phyloP scores from a whole-genome alignment of 225 moss, liverwort and hornwort species.

The Sphagnum contortum region DNA sequence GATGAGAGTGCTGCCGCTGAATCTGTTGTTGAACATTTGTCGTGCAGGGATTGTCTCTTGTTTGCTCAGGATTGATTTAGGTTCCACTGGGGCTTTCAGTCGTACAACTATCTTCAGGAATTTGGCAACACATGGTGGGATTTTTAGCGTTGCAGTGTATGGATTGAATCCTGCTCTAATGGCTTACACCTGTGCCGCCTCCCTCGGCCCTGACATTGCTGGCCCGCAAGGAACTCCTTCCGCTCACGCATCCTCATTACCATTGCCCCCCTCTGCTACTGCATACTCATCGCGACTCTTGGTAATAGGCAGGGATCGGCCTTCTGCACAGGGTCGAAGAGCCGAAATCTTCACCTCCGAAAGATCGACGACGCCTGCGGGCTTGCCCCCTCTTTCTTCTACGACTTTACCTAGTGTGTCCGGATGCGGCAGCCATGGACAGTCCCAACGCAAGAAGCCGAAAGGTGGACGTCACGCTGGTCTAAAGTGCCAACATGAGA shows the following conservation, averaged over 20 bases:
- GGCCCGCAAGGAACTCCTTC: constrained; percentile 5
- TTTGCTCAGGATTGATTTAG: too few relatives aligned
- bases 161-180: constrained; percentile 5
- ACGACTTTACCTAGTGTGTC: constrained; percentile 3
- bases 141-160: constrained; percentile 2
- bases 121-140: too few relatives aligned
- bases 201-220: neutral
- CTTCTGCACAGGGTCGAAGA: constrained; percentile 1
- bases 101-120: too few relatives aligned
- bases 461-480: neutral
- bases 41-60: too few relatives aligned
- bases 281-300: neutral
- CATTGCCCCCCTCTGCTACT: neutral
- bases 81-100: too few relatives aligned
- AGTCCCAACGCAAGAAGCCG: neutral
- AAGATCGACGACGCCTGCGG: neutral
- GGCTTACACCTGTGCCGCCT: neutral
- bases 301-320: too few relatives aligned
- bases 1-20: too few relatives aligned
- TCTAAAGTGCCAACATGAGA: too few relatives aligned
- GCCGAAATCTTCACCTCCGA: neutral
- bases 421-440: neutral
- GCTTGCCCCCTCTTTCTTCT: constrained; percentile 2
- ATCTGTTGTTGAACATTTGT: too few relatives aligned
- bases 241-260: neutral